Evolutionary conservation across 2,329 filamentous ascomycete species (phyloP).

Genomic region (Rosellinia necatrix): DNA sequence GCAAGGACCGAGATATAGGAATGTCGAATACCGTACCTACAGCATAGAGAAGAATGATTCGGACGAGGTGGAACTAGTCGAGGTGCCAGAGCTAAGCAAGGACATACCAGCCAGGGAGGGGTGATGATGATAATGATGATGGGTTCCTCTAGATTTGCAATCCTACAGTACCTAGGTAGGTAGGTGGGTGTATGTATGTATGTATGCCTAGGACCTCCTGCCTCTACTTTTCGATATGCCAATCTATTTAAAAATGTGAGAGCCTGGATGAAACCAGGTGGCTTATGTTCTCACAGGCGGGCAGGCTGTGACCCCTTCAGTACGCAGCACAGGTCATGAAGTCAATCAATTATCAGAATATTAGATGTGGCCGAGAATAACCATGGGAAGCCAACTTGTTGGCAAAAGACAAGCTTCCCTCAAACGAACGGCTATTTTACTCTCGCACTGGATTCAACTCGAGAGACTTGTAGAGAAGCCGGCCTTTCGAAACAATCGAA

Average conservation of each 20-base stretch:
- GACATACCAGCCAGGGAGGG: constrained; percentile 18
- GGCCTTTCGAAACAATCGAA: constrained; percentile 37
- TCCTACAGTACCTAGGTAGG: too few species aligned
- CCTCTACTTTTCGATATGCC: too few species aligned
- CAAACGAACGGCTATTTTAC: constrained; percentile 43
- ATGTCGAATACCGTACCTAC: constrained; percentile 40
- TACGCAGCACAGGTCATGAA: not conserved
- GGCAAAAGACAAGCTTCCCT: constrained; percentile 39
- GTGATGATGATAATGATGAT: too few species aligned
- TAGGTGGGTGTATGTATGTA: too few species aligned
- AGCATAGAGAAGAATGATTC: constrained; percentile 25
- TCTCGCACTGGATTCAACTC: constrained; percentile 42
- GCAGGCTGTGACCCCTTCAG: not conserved
- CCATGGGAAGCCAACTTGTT: constrained; percentile 43
- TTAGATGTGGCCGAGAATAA: constrained; percentile 43
- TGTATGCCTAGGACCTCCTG: too few species aligned
- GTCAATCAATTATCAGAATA: not conserved
- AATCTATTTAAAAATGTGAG: too few species aligned
- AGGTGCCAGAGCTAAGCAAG: constrained; percentile 29
- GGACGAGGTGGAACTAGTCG: constrained; percentile 21
- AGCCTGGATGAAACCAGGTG: too few species aligned
- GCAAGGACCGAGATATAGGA: constrained; percentile 36
- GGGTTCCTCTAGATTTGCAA: not conserved
- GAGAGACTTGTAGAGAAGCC: constrained; percentile 33
- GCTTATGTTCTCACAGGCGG: not conserved